Evolutionary conservation across 1,139 yeast species (phyloP).

Genomic region (Yamadazyma sp.): DNA sequence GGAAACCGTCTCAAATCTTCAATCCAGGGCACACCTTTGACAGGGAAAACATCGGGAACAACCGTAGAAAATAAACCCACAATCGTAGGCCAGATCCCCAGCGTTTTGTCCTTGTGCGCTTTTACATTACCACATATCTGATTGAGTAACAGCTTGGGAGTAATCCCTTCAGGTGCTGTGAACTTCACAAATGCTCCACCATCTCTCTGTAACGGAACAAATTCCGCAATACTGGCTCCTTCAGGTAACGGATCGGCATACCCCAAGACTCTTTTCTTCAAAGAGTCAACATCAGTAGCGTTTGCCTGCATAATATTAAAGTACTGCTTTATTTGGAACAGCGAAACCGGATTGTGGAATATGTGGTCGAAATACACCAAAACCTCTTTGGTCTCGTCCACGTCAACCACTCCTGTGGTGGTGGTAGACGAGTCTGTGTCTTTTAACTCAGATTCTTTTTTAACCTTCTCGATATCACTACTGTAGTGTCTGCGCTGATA

Average conservation of each 20-base stretch:
- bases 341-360: slow-evolving; percentile 30
- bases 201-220: slow-evolving; percentile 74
- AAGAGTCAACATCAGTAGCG: slow-evolving; percentile 16
- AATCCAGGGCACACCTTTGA: slow-evolving; percentile 93
- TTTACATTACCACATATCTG: slow-evolving; percentile 51
- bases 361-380: slow-evolving; percentile 41
- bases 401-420: slow-evolving; percentile 45
- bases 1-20: slow-evolving; percentile 86
- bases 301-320: slow-evolving; percentile 21
- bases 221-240: slow-evolving; percentile 30
- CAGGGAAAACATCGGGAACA: slow-evolving; percentile 54
- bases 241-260: slow-evolving; percentile 34
- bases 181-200: slow-evolving; percentile 93
- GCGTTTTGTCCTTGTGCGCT: slow-evolving; percentile 21
- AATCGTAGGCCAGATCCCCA: too few species aligned
- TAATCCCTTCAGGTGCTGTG: slow-evolving; percentile 51
- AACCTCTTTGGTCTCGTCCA: slow-evolving; percentile 28
- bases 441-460: slow-evolving; percentile 30
- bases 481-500: background rate
- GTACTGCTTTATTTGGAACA: slow-evolving; percentile 22
- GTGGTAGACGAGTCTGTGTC: slow-evolving; percentile 38
- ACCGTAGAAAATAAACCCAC: slow-evolving; percentile 10
- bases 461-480: slow-evolving; percentile 33
- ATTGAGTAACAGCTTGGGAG: slow-evolving; percentile 51
- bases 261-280: slow-evolving; percentile 22